These are phyloP conservation scores for Chrysanthemum lavandulifolium DNA, from an alignment of 129 eudicot genomes.

Conservation along the genomic window DNA sequence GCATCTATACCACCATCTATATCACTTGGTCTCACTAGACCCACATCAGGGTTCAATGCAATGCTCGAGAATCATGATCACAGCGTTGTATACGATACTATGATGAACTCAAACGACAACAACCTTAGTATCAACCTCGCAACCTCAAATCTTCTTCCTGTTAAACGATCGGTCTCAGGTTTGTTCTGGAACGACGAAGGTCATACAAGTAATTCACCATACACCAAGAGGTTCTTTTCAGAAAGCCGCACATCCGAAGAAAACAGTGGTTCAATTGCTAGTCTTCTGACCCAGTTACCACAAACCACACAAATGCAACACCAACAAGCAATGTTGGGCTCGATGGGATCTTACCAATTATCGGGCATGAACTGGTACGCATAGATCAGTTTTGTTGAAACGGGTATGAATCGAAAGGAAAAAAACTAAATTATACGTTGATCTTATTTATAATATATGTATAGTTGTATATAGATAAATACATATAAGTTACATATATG, in stretches of 20 bases:
- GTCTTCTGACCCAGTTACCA: slow-evolving; percentile 50
- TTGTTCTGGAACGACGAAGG: slow-evolving; percentile 62
- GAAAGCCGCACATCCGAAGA: slow-evolving; percentile 32
- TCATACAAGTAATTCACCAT: slow-evolving; percentile 27
- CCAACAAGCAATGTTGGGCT: slow-evolving; percentile 60
- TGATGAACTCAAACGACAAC: slow-evolving; percentile 26
- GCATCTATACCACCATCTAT: slow-evolving; percentile 43
- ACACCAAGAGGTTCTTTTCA: slow-evolving; percentile 48
- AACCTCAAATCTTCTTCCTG: slow-evolving; percentile 34
- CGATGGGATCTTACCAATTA: slow-evolving; percentile 43
- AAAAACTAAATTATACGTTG: slow-evolving; percentile 7
- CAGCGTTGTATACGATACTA: slow-evolving; percentile 36
- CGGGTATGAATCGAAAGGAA: slow-evolving; percentile 21
- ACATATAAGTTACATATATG: slow-evolving; percentile 11
- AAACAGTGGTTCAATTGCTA: slow-evolving; percentile 35
- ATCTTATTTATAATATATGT: slow-evolving; percentile 19
- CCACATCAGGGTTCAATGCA: slow-evolving; percentile 37
- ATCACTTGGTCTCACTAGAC: slow-evolving; percentile 31
- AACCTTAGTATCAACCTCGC: slow-evolving; percentile 15
- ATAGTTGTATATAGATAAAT: slow-evolving; percentile 17
- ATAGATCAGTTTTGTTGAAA: slow-evolving; percentile 35
- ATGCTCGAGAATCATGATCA: slow-evolving; percentile 48
- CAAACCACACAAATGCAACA: slow-evolving; percentile 44
- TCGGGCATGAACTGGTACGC: slow-evolving; percentile 68
- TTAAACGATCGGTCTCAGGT: slow-evolving; percentile 42